phyloP scores from a whole-genome alignment of 2,329 filamentous ascomycete species.

The Fusarium sacchari region DNA sequence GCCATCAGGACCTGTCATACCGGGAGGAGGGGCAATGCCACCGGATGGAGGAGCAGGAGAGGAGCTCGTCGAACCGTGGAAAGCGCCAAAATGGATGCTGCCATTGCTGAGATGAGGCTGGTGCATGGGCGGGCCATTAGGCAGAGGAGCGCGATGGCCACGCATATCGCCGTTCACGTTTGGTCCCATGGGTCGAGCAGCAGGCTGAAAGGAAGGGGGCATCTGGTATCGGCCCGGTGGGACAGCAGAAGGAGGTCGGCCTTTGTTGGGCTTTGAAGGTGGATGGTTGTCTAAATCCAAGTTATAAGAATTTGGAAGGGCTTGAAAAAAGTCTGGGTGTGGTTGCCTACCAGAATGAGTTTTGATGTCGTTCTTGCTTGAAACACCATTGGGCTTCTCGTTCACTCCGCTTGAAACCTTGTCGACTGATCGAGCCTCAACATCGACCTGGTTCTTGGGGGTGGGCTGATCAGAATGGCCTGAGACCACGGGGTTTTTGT shows the following conservation, averaged over 20 bases:
- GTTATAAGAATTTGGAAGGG: slow-evolving; percentile 7
- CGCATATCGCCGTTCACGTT: slow-evolving; percentile 49
- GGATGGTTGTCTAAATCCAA: slow-evolving; percentile 25
- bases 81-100: slow-evolving; percentile 66
- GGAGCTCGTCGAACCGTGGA: slow-evolving; percentile 65
- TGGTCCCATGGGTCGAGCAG: slow-evolving; percentile 44
- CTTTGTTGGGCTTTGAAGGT: slow-evolving; percentile 28
- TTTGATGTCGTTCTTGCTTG: slow-evolving; percentile 25
- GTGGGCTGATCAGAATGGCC: slow-evolving; percentile 40
- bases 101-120: slow-evolving; percentile 64
- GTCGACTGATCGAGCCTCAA: slow-evolving; percentile 16
- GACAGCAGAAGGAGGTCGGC: slow-evolving; percentile 46
- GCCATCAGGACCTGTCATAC: slow-evolving; percentile 50
- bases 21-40: slow-evolving; percentile 61
- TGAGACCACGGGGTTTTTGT: slow-evolving; percentile 24
- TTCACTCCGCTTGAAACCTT: not conserved
- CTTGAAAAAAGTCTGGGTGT: not conserved
- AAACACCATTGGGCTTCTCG: slow-evolving; percentile 32
- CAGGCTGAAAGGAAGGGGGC: slow-evolving; percentile 56
- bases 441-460: slow-evolving; percentile 15
- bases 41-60: slow-evolving; percentile 64
- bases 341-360: slow-evolving; percentile 28
- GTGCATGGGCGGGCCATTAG: slow-evolving; percentile 55
- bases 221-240: slow-evolving; percentile 54
- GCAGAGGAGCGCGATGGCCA: slow-evolving; percentile 46